Conservation (phyloP, 305 asterid species). For the Fraxinus xanthoxyloides region DNA sequence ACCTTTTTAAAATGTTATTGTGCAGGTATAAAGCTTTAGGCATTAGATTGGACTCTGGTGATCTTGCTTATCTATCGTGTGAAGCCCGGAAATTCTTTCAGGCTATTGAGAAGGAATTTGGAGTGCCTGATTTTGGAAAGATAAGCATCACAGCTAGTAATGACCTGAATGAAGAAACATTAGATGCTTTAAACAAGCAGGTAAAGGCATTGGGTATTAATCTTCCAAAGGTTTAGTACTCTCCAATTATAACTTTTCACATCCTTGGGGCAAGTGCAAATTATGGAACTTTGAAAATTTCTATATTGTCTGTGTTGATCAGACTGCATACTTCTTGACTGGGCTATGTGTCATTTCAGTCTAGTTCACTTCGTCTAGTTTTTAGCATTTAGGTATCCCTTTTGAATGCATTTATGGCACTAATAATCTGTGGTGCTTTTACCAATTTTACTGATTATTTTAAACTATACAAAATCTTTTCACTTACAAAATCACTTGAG, state of each 20-base stretch:
- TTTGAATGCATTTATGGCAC: conserved; percentile 6
- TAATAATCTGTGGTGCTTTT: neutral
- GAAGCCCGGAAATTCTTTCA: conserved; percentile 74
- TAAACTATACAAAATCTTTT: conserved; percentile 7
- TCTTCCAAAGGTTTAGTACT: neutral
- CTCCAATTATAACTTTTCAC: conserved; percentile 2
- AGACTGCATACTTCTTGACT: neutral
- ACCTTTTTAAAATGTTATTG: conserved; percentile 18
- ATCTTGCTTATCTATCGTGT: conserved; percentile 90
- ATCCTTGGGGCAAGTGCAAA: neutral
- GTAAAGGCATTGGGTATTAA: conserved; percentile 33
- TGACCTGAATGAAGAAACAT: conserved; percentile 98
- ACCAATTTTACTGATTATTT: neutral
- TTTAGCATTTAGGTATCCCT: conserved; percentile 5
- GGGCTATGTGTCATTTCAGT: neutral
- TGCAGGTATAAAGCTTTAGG: conserved; percentile 91
- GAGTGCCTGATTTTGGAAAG: conserved; percentile 64
- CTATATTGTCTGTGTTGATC: neutral
- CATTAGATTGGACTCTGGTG: conserved; percentile 96
- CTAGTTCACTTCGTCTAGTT: neutral
- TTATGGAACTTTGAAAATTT: neutral
- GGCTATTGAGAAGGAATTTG: conserved; percentile 76
- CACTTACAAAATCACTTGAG: neutral
- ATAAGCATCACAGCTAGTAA: conserved; percentile 89
- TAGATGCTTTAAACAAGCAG: conserved; percentile 97